Evolutionary conservation across 208 protist genomes (phyloP), one percentile per base, ranked within the genome.

Genomic region (Angomonas ambiguus): DNA sequence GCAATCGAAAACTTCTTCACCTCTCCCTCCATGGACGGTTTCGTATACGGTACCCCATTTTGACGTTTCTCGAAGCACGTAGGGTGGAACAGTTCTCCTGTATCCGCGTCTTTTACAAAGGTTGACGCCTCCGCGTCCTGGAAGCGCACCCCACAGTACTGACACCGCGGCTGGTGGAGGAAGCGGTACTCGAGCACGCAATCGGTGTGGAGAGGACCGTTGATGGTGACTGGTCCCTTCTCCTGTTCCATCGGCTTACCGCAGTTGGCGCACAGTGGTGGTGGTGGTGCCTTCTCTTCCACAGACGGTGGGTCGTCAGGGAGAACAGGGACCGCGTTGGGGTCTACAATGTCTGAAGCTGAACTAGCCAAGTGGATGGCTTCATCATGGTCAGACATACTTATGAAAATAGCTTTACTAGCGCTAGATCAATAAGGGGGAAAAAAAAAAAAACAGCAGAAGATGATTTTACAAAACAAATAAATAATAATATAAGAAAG

Each of bases 1-100:
- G 69, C 75, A 41, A 85, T 82, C 16, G 76, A 67, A 51, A 73
- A 78, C 73, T 81, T 85, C 51, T 65, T 65, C 64, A 77, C 68
- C 28, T 70, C 33, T 38, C 79, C 69, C 49, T 77, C 76, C 38
- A 66, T 63, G n/a, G 62, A 71, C 10, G 76, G 71, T 27, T 53
- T 64, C 71, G 69, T 68, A 63, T 70, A 79, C 8, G 69, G 59
- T 31, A 71, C 62, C 30, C 69, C 69, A 0, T 48, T 61, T 33
- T 74, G 34, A 28, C 30, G 45, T n/a, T 64, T 34, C 32, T 28
- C n/a, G 51, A 24, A 20, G 67, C 76, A 79, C 38, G 68, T 62
- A 3, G 32, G 45, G 48, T 82, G 79, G 65, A 71, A 82, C 3
- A 77, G 59, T 20, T 67, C 20, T 33, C 79, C 72, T 38, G 67